Conservation (phyloP, 1,284 basidiomycete species). For the Inonotus obliquus region DNA sequence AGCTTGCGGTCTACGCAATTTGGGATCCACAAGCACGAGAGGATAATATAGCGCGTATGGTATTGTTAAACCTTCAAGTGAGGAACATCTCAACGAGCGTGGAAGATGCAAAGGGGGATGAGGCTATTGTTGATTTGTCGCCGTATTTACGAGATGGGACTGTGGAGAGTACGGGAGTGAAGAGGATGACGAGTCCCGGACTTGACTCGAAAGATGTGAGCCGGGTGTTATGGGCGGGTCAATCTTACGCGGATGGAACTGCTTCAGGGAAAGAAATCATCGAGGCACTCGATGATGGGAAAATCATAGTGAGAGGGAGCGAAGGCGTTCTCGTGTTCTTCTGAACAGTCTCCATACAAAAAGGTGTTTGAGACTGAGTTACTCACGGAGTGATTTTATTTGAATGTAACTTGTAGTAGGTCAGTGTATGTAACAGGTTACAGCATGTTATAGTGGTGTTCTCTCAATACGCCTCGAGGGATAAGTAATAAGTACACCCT, state of each 20-base stretch:
- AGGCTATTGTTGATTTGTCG: constrained; percentile 26
- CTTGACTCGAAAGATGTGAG: constrained; percentile 29
- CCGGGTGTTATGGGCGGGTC: constrained; percentile 32
- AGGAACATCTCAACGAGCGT: constrained; percentile 22
- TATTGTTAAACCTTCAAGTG: constrained; percentile 31
- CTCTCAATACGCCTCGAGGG: no score
- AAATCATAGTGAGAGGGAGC: constrained; percentile 28
- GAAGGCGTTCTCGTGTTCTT: constrained; percentile 33
- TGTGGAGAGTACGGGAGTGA: constrained; percentile 21
- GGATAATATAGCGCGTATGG: constrained; percentile 24
- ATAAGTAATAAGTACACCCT: no score
- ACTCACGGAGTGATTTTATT: no score
- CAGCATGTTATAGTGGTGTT: no score
- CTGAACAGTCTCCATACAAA: no score
- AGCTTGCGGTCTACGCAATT: constrained; percentile 31
- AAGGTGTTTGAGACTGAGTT: no score
- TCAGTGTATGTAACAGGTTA: no score
- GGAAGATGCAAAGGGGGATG: constrained; percentile 18
- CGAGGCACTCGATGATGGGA: constrained; percentile 24
- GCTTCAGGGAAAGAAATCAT: constrained; percentile 26
- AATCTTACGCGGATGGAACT: constrained; percentile 30
- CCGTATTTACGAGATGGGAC: constrained; percentile 20
- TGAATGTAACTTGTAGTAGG: no score
- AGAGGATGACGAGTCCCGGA: constrained; percentile 30
- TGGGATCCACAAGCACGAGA: constrained; percentile 27